Conservation (phyloP, 1,139 yeast genomes). For the Hemisphaericaspora xylofermentans region DNA sequence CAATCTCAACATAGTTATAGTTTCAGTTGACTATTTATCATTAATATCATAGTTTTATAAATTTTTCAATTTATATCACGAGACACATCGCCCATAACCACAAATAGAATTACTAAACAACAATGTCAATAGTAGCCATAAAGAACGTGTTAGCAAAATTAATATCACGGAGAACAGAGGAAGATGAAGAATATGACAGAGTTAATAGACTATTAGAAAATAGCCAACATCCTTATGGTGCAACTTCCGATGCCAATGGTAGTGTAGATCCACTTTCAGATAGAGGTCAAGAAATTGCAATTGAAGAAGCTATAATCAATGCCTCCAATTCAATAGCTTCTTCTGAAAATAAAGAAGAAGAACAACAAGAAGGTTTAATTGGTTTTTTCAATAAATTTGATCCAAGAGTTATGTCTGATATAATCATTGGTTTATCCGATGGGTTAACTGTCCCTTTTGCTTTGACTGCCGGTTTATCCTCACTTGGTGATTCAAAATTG, state of each 20-base stretch:
- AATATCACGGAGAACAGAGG: conserved; percentile 23
- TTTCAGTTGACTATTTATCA: too few relatives aligned
- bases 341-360: conserved; percentile 22
- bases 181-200: conserved; percentile 34
- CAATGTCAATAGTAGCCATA: conserved; percentile 42
- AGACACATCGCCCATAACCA: not conserved
- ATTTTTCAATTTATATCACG: too few relatives aligned
- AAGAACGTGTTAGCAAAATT: conserved; percentile 36
- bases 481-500: conserved; percentile 69
- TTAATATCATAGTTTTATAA: too few relatives aligned
- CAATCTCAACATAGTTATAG: too few relatives aligned
- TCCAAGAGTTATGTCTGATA: conserved; percentile 79
- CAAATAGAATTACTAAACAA: not conserved
- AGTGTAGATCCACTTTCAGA: conserved; percentile 16
- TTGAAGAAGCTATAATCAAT: conserved; percentile 39
- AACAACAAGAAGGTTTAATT: conserved; percentile 21
- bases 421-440: conserved; percentile 76
- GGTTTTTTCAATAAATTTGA: conserved; percentile 48
- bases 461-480: conserved; percentile 76
- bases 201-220: conserved; percentile 36
- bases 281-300: conserved; percentile 37
- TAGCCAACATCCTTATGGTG: conserved; percentile 39
- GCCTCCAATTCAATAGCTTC: conserved; percentile 20
- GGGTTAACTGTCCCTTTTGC: conserved; percentile 87
- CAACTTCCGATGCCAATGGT: conserved; percentile 23